A percentile compares a stretch with the other conserved stretches of the same genome.
These are phyloP conservation scores for Brassica rapa DNA, from an alignment of 345 rosid species.

Conservation along the genomic window DNA sequence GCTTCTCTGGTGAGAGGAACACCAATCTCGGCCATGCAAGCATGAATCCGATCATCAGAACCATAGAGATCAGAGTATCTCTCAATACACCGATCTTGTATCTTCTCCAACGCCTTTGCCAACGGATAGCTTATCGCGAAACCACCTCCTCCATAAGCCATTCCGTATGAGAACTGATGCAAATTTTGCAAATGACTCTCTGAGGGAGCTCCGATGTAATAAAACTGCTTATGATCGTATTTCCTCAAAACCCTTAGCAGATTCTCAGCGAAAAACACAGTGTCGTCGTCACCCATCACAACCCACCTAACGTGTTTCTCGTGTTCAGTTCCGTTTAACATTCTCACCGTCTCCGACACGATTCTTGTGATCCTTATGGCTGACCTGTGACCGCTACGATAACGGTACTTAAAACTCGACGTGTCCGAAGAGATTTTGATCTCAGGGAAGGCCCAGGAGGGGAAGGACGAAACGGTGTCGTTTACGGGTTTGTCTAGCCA, in stretches of 20 bases:
- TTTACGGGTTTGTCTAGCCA: conserved; percentile 50
- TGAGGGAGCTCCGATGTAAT: conserved; percentile 74
- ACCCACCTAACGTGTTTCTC: conserved; percentile 69
- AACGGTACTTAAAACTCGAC: conserved; percentile 61
- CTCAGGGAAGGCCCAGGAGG: conserved; percentile 48
- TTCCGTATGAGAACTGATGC: conserved; percentile 53
- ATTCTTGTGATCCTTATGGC: conserved; percentile 79
- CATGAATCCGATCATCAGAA: conserved; percentile 75
- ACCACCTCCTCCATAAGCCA: conserved; percentile 93
- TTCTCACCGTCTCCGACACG: conserved; percentile 62
- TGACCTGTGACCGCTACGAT: conserved; percentile 53
- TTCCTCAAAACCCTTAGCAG: conserved; percentile 65
- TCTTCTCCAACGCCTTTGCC: conserved; percentile 51
- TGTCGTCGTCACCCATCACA: conserved; percentile 85
- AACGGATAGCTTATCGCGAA: conserved; percentile 75
- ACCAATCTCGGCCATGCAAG: conserved; percentile 86
- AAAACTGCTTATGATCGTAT: conserved; percentile 68
- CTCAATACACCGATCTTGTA: conserved; percentile 64
- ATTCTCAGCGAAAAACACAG: conserved; percentile 64
- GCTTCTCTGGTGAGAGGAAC: conserved; percentile 70
- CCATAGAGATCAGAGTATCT: conserved; percentile 66
- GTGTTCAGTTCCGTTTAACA: conserved; percentile 36
- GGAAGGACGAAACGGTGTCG: conserved; percentile 12
- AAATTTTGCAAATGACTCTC: conserved; percentile 66
- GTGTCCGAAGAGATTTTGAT: conserved; percentile 61